Base-by-base conservation (phyloP, 2,329 filamentous ascomycete genomes). In the Talaromyces funiculosus region DNA sequence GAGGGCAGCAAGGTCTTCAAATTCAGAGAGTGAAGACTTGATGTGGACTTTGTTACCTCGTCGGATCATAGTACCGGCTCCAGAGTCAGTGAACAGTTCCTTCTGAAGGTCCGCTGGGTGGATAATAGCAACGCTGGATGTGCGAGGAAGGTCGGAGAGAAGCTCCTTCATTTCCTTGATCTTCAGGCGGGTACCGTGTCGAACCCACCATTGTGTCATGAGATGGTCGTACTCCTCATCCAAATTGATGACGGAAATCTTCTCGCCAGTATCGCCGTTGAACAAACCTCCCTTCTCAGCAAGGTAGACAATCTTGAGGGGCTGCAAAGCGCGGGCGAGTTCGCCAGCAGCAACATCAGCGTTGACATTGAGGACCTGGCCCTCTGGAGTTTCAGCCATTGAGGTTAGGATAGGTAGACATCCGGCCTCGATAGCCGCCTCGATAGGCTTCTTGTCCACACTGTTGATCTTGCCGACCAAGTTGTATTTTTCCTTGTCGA, bases 141-240 rank as follows among this genome's bases (percentile, higher is more conserved):
- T 93, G 68, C 90, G 88, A 56, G 94, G 94, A 18, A 99, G 85
- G 54, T 90, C 88, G 67, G 91, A 90, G 57, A 99, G 80, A 29
- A 99, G 84, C 62, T 96, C 92, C 82, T 96, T 96, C 78, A 96
- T 95, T 79, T 99, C 92, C 78, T 90, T 90, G 76, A 99, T 97
- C 86, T 99, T 99, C 65, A 97, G 83, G 64, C 92, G 86, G 38
- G 93, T 97, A 64, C 94, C 94, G 73, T 94, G 95, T 71, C 90
- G 87, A 75, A 95, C 94, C 94, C 93, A 99, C 68, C 90, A 86
- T 78, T 97, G 91, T 61, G 86, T 83, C 91, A 97, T 96, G 70
- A 97, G 84, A 71, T 90, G 84, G 62, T 96, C 91, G 70, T 90
- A 97, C 78, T 99, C 94, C 77, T 96, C 92, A 72, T 99, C 94